A percentile compares a stretch with the other conserved stretches of the same genome.
phyloP scores from a whole-genome alignment of 768 basidiomycete genomes.

The Pulveroboletus frians region DNA sequence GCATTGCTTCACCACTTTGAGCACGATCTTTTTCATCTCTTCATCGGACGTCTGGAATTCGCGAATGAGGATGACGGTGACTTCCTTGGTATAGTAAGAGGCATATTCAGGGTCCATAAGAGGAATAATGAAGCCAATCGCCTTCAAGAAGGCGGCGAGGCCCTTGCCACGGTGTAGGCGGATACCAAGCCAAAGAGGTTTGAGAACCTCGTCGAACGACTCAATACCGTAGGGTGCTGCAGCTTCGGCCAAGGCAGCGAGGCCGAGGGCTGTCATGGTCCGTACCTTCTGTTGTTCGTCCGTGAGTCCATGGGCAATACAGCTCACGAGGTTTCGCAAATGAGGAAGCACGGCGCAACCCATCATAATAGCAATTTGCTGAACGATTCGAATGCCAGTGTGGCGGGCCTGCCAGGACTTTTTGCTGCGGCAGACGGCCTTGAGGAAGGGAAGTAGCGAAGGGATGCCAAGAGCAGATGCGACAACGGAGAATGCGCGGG shows the following conservation, averaged over 20 bases:
- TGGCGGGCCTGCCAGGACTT: slow-evolving; percentile 99
- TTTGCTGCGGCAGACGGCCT: slow-evolving; percentile 97
- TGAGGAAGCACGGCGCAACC: slow-evolving; percentile 97
- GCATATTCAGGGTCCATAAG: slow-evolving; percentile 99
- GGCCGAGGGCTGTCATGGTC: slow-evolving; percentile 71
- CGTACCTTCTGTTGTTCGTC: slow-evolving; percentile 79
- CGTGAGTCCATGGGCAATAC: slow-evolving; percentile 78
- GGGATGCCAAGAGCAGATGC: slow-evolving; percentile 98
- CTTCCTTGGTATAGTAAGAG: slow-evolving; percentile 98
- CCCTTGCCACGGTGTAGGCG: slow-evolving; percentile 75
- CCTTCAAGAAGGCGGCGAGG: slow-evolving; percentile 75
- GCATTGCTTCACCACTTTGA: slow-evolving; percentile 99
- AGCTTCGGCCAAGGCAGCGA: slow-evolving; percentile 94
- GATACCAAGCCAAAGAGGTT: slow-evolving; percentile 75
- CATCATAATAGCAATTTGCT: slow-evolving; percentile 99
- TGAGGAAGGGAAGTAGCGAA: slow-evolving; percentile 94
- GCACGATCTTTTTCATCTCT: slow-evolving; percentile 99
- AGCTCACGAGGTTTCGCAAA: slow-evolving; percentile 92
- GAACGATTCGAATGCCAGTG: slow-evolving; percentile 98
- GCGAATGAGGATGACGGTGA: slow-evolving; percentile 92
- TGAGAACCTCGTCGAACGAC: slow-evolving; percentile 93
- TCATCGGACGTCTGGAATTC: slow-evolving; percentile 99
- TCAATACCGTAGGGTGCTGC: slow-evolving; percentile 99
- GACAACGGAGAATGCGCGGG: slow-evolving; percentile 97
- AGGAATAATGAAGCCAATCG: slow-evolving; percentile 98